phyloP scores from a whole-genome alignment of 306 rosid species.

The Prunus padus region DNA sequence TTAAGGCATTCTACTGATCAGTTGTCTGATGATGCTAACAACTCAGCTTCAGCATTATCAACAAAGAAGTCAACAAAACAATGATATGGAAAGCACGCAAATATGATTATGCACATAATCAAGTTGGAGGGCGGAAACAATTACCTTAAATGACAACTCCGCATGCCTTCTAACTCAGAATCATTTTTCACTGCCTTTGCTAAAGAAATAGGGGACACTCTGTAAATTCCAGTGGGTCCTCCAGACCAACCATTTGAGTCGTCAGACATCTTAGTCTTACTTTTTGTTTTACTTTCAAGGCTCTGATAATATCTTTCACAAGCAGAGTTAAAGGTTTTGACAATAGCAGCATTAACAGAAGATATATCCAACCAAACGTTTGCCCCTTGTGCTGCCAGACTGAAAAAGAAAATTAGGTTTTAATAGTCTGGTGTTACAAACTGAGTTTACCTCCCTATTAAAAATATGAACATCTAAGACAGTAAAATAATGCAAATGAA shows the following conservation, averaged over 20 bases:
- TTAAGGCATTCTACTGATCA: conserved; percentile 9
- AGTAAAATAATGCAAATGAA: background rate
- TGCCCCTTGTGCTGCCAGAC: conserved; percentile 70
- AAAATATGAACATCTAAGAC: background rate
- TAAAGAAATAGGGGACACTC: conserved; percentile 63
- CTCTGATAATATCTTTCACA: conserved; percentile 52
- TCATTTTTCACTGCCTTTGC: conserved; percentile 89
- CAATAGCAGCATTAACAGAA: conserved; percentile 88
- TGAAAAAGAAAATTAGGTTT: conserved; percentile 28
- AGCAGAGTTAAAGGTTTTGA: conserved; percentile 64
- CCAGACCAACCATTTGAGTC: conserved; percentile 41
- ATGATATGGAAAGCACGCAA: conserved; percentile 20
- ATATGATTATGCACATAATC: background rate
- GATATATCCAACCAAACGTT: conserved; percentile 85
- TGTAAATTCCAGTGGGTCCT: conserved; percentile 49
- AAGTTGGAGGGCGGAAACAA: conserved; percentile 16
- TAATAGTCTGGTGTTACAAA: background rate
- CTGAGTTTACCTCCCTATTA: too few species aligned
- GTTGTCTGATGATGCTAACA: background rate
- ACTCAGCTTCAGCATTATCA: background rate
- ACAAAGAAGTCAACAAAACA: conserved; percentile 15
- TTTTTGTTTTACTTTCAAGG: conserved; percentile 44
- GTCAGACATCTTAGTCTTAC: conserved; percentile 34
- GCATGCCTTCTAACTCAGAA: conserved; percentile 86
- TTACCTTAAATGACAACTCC: conserved; percentile 76